Evolutionary conservation across 257 asterid species (phyloP), one percentile per base, ranked within the genome.

Genomic region (Scutellaria minor): DNA sequence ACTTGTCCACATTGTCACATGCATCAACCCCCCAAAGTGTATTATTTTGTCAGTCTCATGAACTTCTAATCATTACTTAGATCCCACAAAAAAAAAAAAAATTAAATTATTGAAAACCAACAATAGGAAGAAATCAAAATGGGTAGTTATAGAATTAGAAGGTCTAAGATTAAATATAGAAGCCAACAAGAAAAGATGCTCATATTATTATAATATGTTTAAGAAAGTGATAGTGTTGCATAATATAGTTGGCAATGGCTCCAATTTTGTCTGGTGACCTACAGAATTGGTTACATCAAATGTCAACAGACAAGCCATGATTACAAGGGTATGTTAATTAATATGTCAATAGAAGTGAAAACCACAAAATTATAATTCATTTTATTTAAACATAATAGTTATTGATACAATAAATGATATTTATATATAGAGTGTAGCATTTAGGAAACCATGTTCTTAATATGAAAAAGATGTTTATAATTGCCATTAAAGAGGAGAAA

Each of bases 1-100:
- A 56, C 81, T 78, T 78, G 87, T 77, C 77, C 88, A 83, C 90
- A 87, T 81, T 79, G 77, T 68, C 97, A 91, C 95, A 87, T 91
- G 97, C 90, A 84, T 73, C 74, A 77, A 75, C 59, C 73, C 77
- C 65, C 68, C n/a, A 67, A 31, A 9, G 9, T 66, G 54, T 64
- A 84, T 86, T 80, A 74, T 79, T 83, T 80, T 73, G 78, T 81
- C 86, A 78, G 37, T 74, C 71, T 75, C 75, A 73, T 73, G 78
- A 68, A 55, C 66, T 72, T 70, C 91, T 75, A 90, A 90, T 85
- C 86, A 90, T 90, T 86, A 76, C 87, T 80, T 74, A 74, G 88
- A 77, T 85, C 90, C 95, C 88, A 78, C 85, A 72, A 56, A 65
- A 79, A 45, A 42, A 20, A 24, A 39, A 47, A 67, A 18, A 79